Conservation (phyloP, 306 rosid species). For the Lablab purpureus region DNA sequence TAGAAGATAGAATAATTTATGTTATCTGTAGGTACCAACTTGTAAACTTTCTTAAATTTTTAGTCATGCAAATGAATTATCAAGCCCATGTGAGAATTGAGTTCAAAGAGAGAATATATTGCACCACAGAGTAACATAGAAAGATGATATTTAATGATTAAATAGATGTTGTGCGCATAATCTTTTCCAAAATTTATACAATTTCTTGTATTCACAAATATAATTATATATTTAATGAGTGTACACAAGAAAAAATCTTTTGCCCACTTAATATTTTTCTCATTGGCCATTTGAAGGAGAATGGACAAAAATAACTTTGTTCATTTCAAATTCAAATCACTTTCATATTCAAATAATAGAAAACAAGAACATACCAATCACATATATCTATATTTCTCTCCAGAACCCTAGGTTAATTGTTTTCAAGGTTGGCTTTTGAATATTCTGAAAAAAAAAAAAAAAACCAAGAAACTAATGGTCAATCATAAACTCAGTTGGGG, state of each 20-base stretch:
- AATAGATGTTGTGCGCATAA: not conserved
- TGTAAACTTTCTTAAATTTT: slow-evolving; percentile 35
- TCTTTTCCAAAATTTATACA: not conserved
- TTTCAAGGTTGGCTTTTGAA: slow-evolving; percentile 8
- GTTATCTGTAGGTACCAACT: slow-evolving; percentile 53
- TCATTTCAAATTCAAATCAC: slow-evolving; percentile 23
- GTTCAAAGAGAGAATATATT: slow-evolving; percentile 31
- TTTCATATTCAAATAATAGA: not conserved
- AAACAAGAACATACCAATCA: not conserved
- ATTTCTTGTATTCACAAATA: no score
- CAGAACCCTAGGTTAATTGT: not conserved
- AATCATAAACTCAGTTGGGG: slow-evolving; percentile 20
- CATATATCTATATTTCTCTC: slow-evolving; percentile 9
- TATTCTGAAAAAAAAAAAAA: no score
- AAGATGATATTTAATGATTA: not conserved
- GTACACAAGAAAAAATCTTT: not conserved
- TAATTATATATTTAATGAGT: not conserved
- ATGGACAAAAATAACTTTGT: slow-evolving; percentile 20
- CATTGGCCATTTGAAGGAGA: not conserved
- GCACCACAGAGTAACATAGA: not conserved
- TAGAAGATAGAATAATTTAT: slow-evolving; percentile 39
- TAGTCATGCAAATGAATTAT: slow-evolving; percentile 31
- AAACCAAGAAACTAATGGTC: slow-evolving; percentile 15
- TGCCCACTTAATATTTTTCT: slow-evolving; percentile 30
- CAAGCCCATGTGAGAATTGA: slow-evolving; percentile 43